Base-by-base conservation (phyloP, 139 green algal species). In the Volvox africanus region DNA sequence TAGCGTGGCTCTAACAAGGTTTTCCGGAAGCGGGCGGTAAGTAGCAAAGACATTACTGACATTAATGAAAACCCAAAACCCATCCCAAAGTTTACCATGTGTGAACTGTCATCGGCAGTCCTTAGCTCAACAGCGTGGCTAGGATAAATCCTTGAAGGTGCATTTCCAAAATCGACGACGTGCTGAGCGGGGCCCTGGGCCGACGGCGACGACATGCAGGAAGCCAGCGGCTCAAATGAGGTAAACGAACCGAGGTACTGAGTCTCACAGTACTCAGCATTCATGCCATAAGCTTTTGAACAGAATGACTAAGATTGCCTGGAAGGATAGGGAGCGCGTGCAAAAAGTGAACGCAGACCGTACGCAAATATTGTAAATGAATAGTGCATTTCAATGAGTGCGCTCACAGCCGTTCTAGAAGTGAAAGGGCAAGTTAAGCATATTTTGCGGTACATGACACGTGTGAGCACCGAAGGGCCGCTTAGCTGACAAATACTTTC, bases 141-240 rank as follows among this genome's bases (percentile, higher is more conserved):
- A 33, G 71, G 71, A 35, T 33, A 79, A 1, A 79, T 50, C 30
- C 75, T 55, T 24, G n/a, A 1, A 28, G 75, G 75, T 81, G 32
- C 75, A 61, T 81, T 30, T 50, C 32, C 75, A 2, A 81, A 81
- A 35, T 81, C 75, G 50, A 81, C 16, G 24, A 17, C 30, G 24
- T 81, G 75, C 28, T 33, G 32, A 28, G 75, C 12, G 1, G 75
- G 75, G 11, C 75, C 75, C 30, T 81, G 75, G 75, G 32, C 75
- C 75, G 32, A 55, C 24, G 75, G 75, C 75, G 75, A 81, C 32
- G 75, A 81, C 75, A 81, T 81, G 75, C 75, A 55, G 32, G 75
- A 55, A 35, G 33, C 75, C 32, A 81, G 75, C n/a, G 75, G 33
- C 71, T 79, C 71, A 32, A 18, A 79, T 30, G 71, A 33, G 71